phyloP scores from a whole-genome alignment of 2,329 filamentous ascomycete species.

The Neopestalotiopsis rosae region DNA sequence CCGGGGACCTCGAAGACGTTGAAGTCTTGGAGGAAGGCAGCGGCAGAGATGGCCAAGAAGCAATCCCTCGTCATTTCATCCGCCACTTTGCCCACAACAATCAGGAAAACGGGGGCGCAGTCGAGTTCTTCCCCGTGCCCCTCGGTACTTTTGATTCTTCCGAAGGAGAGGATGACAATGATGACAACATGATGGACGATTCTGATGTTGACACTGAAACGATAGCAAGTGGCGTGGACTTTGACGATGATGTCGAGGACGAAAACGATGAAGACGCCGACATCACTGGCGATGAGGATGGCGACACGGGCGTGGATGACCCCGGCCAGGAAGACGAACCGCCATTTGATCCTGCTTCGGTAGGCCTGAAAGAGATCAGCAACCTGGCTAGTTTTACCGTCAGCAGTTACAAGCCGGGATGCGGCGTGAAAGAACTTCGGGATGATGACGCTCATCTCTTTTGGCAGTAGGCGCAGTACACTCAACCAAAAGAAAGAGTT shows the following conservation, averaged over 20 bases:
- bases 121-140: constrained; percentile 17
- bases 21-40: constrained; percentile 11
- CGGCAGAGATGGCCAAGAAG: constrained; percentile 16
- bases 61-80: neutral
- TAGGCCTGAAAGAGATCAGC: constrained; percentile 80
- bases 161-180: constrained; percentile 24
- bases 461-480: constrained; percentile 70
- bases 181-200: constrained; percentile 26
- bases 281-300: constrained; percentile 35
- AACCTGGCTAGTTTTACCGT: constrained; percentile 85
- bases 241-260: constrained; percentile 32
- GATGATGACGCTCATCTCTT: constrained; percentile 75
- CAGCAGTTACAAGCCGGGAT: constrained; percentile 80
- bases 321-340: constrained; percentile 42
- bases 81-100: constrained; percentile 22
- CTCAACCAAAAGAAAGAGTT: neutral
- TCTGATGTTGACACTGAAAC: constrained; percentile 22
- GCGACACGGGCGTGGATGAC: constrained; percentile 40
- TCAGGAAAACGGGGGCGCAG: constrained; percentile 30
- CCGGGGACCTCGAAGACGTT: neutral
- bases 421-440: constrained; percentile 76
- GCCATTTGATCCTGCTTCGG: constrained; percentile 57
- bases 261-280: constrained; percentile 31
- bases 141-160: neutral
- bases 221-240: constrained; percentile 25